Base-by-base conservation (phyloP, 2,329 filamentous ascomycete genomes). In the Neonectria coccinea region DNA sequence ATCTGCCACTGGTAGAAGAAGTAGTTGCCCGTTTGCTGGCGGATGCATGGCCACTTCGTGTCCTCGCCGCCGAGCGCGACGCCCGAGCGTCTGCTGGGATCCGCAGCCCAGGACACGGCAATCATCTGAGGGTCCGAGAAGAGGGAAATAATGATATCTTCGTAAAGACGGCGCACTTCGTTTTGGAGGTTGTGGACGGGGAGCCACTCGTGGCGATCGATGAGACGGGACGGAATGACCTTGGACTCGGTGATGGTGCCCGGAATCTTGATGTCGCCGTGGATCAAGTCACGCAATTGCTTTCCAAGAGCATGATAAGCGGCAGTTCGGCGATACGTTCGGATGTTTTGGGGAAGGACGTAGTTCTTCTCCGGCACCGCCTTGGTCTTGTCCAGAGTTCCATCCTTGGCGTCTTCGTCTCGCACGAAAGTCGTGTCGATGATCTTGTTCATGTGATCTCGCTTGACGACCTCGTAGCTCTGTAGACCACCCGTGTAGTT, bases 101-200 rank as follows among this genome's bases (percentile, higher is more conserved):
- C 51, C 2, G 59, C 31, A 0, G 69, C 69, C 69, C 69, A 71
- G 1, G 68, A 54, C 2, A 71, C 69, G 9, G 58, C 67, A 11
- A 69, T 58, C n/a, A 71, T 51, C n/a, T 69, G 60, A 1, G 68
- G 68, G 8, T 71, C 65, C 0, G 68, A 71, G 14, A 71, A 56
- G 5, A 71, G 58, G 0, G 69, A 71, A 5, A 71, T 67, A 2
- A 71, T 56, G 2, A 71, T 39, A 4, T 71, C 68, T 14, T 71
- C 68, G 27, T 71, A 71, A 1, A 63, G 45, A 1, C 41, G 56
- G 3, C 53, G 62, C 9, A 71, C 47, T 3, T 48, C 63, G 0
- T 60, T 4, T 10, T 67, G 50, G 1, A 71, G 60, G 3, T 63
- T 5, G 7, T 59, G 61, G 2, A 71, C 51, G 3, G 68, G 51